Base-by-base conservation (phyloP, 1,284 basidiomycete genomes). In the Cystobasidium pallidum region DNA sequence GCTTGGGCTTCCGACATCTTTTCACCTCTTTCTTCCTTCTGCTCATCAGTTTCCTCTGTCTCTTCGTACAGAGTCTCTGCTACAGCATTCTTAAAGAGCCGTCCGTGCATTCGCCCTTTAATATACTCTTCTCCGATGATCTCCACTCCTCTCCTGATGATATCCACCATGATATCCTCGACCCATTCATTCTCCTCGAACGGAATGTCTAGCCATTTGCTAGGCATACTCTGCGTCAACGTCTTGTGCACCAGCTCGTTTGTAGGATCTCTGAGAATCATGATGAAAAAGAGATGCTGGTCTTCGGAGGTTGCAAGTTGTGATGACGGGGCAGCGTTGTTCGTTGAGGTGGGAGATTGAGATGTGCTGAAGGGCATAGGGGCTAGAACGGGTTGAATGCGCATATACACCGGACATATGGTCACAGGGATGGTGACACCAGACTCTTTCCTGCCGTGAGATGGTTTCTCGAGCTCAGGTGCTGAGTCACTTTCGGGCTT, bases 141-240 rank as follows among this genome's bases (percentile, higher is more conserved):
- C 81, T 94, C 92, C 26, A 93, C 86, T 6, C 89, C 89, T 4
- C 91, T 84, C 72, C 90, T 84, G 73, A 97, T 82, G 0, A 88
- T 86, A 77, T 95, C 94, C 1, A 93, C 93, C 72, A 95, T 86
- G 28, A 90, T 82, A 80, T 96, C 92, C 81, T 97, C 94, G 3
- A 96, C 92, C 94, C 94, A 97, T 36, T 94, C 91, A 79, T 92
- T 91, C 71, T 81, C 78, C 74, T 90, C 87, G 79, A 95, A 93
- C 87, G 91, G 93, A 39, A 94, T 84, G 0, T 88, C 86, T 66
- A 96, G 81, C 94, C 94, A 97, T 68, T 85, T 83, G 7, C 82
- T 85, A 0, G 94, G 92, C 13, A 93, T 85, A 7, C 87, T 85
- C 79, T 97, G 94, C 4, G 90, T 91, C 64, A 91, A 80, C 0